These are phyloP conservation scores for Boletus rubropictus DNA, from an alignment of 768 basidiomycete species.

Conservation along the genomic window DNA sequence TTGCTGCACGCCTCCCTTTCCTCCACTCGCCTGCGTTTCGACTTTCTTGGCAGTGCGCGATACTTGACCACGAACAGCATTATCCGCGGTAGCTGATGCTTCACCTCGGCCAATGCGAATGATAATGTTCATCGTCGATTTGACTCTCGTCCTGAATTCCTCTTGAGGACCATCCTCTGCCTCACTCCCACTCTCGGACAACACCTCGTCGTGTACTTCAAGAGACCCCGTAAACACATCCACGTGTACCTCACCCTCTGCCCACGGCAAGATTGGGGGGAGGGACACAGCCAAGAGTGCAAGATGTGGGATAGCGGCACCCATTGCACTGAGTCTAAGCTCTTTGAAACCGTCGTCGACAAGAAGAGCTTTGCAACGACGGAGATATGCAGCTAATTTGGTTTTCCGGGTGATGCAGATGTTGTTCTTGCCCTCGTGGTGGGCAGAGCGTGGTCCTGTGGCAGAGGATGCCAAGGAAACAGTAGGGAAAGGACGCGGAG, in stretches of 20 bases:
- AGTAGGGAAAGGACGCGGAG: constrained; percentile 70
- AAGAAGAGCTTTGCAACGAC: constrained; percentile 68
- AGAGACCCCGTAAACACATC: constrained; percentile 65
- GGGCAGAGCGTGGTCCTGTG: constrained; percentile 74
- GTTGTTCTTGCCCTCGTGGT: constrained; percentile 74
- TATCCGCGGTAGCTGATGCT: constrained; percentile 23
- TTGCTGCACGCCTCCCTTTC: constrained; percentile 2
- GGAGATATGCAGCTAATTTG: constrained; percentile 63
- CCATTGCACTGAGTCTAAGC: constrained; percentile 75
- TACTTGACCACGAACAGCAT: constrained; percentile 1
- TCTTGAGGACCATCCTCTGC: constrained; percentile 56
- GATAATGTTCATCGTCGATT: constrained; percentile 59
- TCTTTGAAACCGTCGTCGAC: constrained; percentile 76
- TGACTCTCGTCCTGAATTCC: constrained; percentile 53
- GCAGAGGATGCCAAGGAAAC: constrained; percentile 71
- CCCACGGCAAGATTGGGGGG: constrained; percentile 65
- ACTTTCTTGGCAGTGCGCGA: constrained; percentile 2
- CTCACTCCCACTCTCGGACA: constrained; percentile 41
- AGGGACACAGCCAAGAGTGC: constrained; percentile 64
- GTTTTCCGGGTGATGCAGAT: constrained; percentile 79
- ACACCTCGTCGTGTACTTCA: constrained; percentile 71
- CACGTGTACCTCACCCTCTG: constrained; percentile 54
- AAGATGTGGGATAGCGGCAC: constrained; percentile 83
- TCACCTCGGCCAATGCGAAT: constrained; percentile 62
- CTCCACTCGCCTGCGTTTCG: constrained; percentile 8